Conservation (phyloP, 345 rosid species). For the Salix viminalis region DNA sequence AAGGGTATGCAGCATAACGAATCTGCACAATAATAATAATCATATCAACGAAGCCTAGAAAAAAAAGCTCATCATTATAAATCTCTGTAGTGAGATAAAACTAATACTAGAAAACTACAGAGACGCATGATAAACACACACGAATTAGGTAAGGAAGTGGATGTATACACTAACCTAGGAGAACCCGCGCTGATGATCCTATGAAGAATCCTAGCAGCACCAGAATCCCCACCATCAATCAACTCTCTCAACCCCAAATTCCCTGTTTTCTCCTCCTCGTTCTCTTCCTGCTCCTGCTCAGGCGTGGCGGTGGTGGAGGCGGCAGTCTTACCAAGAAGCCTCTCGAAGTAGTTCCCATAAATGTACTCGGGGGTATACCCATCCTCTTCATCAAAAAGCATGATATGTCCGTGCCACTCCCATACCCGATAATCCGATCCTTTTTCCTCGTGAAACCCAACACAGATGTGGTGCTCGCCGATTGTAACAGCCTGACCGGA, state of each 20-base stretch:
- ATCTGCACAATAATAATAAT: too few relatives aligned
- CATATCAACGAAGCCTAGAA: too few relatives aligned
- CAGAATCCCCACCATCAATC: slow-evolving; percentile 60
- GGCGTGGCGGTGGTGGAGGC: background rate
- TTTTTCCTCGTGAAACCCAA: slow-evolving; percentile 74
- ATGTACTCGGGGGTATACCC: slow-evolving; percentile 89
- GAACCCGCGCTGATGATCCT: slow-evolving; percentile 64
- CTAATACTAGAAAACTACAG: too few relatives aligned
- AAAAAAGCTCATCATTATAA: too few relatives aligned
- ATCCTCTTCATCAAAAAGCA: slow-evolving; percentile 84
- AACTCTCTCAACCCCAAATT: slow-evolving; percentile 78
- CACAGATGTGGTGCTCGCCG: slow-evolving; percentile 87
- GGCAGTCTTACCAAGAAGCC: slow-evolving; percentile 45
- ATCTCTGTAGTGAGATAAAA: too few relatives aligned
- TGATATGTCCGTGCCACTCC: slow-evolving; percentile 99
- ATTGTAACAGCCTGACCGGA: slow-evolving; percentile 89
- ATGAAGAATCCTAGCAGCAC: slow-evolving; percentile 70
- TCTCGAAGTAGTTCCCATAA: slow-evolving; percentile 94
- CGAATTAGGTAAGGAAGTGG: background rate
- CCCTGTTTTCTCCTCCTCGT: slow-evolving; percentile 43
- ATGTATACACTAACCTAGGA: slow-evolving; percentile 38
- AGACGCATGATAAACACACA: background rate
- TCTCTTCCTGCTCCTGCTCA: slow-evolving; percentile 32
- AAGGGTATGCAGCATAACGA: too few relatives aligned
- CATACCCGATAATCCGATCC: slow-evolving; percentile 90